Percentiles rank a stretch among this genome's conserved stretches.
Conservation (phyloP, 2,329 filamentous ascomycete genomes). For the Thielaviopsis ethacetica region DNA sequence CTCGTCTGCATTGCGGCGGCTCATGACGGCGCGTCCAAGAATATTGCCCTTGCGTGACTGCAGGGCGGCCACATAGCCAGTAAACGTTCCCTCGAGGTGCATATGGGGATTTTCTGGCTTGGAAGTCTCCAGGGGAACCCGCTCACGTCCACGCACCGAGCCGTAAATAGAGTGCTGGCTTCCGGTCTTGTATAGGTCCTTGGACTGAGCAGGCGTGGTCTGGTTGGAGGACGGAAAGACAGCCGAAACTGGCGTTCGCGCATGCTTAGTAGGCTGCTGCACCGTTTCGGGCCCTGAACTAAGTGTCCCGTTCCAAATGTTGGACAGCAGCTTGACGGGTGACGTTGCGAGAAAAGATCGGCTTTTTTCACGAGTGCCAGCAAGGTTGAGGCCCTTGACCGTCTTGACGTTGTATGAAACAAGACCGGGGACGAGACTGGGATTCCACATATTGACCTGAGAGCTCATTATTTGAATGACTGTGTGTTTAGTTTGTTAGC, state of each 20-base stretch:
- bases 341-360: slow-evolving; percentile 62
- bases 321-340: slow-evolving; percentile 80
- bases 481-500: slow-evolving; percentile 18
- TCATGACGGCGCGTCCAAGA: slow-evolving; percentile 58
- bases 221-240: slow-evolving; percentile 18
- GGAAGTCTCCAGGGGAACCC: slow-evolving; percentile 28
- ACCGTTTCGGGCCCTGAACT: slow-evolving; percentile 21
- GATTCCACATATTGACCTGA: slow-evolving; percentile 53
- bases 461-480: slow-evolving; percentile 57
- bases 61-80: slow-evolving; percentile 65
- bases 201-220: slow-evolving; percentile 23
- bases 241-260: slow-evolving; percentile 23
- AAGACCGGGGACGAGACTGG: slow-evolving; percentile 46
- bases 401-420: slow-evolving; percentile 66
- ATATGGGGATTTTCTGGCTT: slow-evolving; percentile 49
- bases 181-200: slow-evolving; percentile 21
- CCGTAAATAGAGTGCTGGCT: slow-evolving; percentile 39
- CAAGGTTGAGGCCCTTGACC: slow-evolving; percentile 50
- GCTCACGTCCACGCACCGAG: slow-evolving; percentile 33
- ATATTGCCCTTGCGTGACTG: slow-evolving; percentile 79
- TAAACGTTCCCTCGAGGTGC: slow-evolving; percentile 70
- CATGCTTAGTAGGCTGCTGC: slow-evolving; percentile 22
- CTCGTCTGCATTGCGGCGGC: slow-evolving; percentile 49
- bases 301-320: slow-evolving; percentile 44
- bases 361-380: slow-evolving; percentile 46